These are phyloP conservation scores for Phyllosticta citribraziliensis DNA, from an alignment of 2,329 filamentous ascomycete genomes.

Conservation along the genomic window DNA sequence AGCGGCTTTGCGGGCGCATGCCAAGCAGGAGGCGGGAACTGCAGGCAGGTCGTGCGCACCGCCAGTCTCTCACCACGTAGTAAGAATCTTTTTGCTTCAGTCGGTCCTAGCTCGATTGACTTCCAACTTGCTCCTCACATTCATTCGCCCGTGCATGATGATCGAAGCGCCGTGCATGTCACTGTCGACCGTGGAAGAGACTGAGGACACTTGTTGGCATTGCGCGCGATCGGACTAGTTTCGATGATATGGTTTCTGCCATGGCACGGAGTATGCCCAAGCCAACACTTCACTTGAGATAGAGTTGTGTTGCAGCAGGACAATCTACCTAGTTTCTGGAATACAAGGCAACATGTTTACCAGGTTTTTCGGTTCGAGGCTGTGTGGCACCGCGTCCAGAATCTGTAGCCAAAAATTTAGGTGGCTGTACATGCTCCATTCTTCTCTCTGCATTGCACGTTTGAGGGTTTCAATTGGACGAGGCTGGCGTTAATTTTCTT, in stretches of 20 bases:
- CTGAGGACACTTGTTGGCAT: background rate
- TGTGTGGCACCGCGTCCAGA: background rate
- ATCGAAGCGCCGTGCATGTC: background rate
- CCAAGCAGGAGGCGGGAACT: background rate
- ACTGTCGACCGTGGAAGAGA: background rate
- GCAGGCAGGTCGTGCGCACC: background rate
- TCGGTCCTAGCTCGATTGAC: background rate
- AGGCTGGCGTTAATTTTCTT: background rate
- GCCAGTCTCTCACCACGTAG: background rate
- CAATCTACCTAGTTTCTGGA: background rate
- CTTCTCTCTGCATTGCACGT: background rate
- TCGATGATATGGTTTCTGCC: background rate
- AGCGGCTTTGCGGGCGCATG: background rate
- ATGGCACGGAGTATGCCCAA: background rate
- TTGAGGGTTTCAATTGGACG: background rate
- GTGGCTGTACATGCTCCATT: background rate
- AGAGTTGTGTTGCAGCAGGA: background rate
- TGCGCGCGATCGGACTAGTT: background rate
- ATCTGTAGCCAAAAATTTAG: background rate
- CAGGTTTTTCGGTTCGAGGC: background rate
- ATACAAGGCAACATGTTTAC: background rate
- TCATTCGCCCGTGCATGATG: background rate
- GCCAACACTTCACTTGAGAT: background rate
- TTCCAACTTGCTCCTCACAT: background rate
- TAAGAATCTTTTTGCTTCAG: background rate